These are phyloP conservation scores for Vigna trinervia DNA, from an alignment of 306 rosid species.

Conservation along the genomic window DNA sequence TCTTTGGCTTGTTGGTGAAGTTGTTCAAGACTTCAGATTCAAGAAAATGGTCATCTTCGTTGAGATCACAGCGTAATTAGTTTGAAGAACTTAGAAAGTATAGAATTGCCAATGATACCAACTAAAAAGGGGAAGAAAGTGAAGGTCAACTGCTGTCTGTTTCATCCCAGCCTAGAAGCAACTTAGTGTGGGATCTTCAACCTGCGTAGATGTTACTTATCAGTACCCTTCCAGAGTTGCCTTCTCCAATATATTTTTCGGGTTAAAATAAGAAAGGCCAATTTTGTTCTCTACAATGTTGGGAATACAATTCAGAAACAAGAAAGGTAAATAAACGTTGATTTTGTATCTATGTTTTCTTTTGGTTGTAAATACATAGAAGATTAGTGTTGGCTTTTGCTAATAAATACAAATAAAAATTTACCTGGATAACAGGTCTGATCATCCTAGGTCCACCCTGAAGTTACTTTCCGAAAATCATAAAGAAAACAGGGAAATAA, in stretches of 20 bases:
- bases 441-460: slow-evolving; percentile 84
- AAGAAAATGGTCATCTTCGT: slow-evolving; percentile 26
- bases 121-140: neutral
- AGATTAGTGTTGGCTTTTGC: neutral
- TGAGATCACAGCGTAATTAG: neutral
- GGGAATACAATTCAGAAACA: slow-evolving; percentile 22
- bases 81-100: slow-evolving; percentile 23
- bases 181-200: slow-evolving; percentile 36
- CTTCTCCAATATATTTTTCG: slow-evolving; percentile 73
- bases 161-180: slow-evolving; percentile 9
- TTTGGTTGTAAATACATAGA: neutral
- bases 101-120: neutral
- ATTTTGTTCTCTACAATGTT: slow-evolving; percentile 1
- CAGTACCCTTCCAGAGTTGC: slow-evolving; percentile 69
- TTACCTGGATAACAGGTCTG: slow-evolving; percentile 72
- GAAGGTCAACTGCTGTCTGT: neutral
- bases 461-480: slow-evolving; percentile 38
- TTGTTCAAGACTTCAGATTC: slow-evolving; percentile 30
- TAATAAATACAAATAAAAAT: neutral
- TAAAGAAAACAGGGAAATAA: neutral
- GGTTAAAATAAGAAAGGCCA: slow-evolving; percentile 39
- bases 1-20: neutral
- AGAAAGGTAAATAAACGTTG: neutral
- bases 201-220: slow-evolving; percentile 44
- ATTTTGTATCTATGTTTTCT: neutral